Conservation (phyloP, 1,284 basidiomycete species). For the Trichosporon coremiiforme region DNA sequence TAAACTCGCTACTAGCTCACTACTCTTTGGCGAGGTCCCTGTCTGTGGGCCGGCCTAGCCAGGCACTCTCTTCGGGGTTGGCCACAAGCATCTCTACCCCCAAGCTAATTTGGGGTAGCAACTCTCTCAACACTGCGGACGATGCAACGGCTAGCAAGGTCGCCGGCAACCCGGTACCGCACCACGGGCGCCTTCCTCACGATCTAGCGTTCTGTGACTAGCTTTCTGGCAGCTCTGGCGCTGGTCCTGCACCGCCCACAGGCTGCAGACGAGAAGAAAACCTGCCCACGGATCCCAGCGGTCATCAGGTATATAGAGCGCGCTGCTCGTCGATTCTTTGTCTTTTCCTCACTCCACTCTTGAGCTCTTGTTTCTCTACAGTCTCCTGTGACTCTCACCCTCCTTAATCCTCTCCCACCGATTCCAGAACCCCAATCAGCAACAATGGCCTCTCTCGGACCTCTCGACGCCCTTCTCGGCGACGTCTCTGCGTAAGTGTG, state of each 20-base stretch:
- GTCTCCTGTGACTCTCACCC: not conserved
- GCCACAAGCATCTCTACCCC: not conserved
- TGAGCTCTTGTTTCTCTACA: not conserved
- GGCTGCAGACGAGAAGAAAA: not conserved
- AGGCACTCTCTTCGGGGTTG: not conserved
- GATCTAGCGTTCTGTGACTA: not conserved
- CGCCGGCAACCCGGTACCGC: not conserved
- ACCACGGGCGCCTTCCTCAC: too few species aligned
- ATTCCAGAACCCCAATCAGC: not conserved
- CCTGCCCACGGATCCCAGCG: not conserved
- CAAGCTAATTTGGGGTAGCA: not conserved
- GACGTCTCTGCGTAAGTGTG: slow-evolving; percentile 9
- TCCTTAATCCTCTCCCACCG: not conserved
- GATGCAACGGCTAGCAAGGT: not conserved
- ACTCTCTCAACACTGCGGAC: too few species aligned
- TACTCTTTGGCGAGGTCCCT: not conserved
- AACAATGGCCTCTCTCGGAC: slow-evolving; percentile 10
- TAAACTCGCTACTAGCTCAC: not conserved
- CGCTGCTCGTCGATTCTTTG: not conserved
- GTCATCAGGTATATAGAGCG: not conserved
- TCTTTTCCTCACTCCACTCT: slow-evolving; percentile 1
- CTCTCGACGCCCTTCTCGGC: slow-evolving; percentile 2
- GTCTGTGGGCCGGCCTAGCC: not conserved
- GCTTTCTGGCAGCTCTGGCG: not conserved
- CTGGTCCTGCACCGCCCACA: not conserved